Evolutionary conservation across 768 basidiomycete species (phyloP).

Genomic region (Boletus edulis): DNA sequence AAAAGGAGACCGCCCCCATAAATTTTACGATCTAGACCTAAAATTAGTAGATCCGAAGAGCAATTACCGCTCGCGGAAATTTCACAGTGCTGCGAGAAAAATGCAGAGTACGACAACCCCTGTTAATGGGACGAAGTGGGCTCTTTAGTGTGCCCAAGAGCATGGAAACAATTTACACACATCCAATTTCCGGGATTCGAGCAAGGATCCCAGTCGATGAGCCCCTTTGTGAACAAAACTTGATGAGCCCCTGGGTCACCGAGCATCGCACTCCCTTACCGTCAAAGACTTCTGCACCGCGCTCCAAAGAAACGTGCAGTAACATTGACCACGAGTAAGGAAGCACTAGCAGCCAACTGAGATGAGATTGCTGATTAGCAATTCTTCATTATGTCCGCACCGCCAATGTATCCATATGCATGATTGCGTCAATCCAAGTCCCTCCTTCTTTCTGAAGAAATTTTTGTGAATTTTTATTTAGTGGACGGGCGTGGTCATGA

Average conservation of each 20-base stretch:
- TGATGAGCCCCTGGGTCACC: slow-evolving; percentile 10
- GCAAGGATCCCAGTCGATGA: slow-evolving; percentile 16
- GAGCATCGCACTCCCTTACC: slow-evolving; percentile 18
- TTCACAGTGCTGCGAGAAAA: slow-evolving; percentile 27
- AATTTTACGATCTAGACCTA: slow-evolving; percentile 20
- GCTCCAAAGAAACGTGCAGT: slow-evolving; percentile 22
- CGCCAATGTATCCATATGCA: slow-evolving; percentile 10
- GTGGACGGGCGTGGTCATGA: background rate
- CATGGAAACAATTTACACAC: slow-evolving; percentile 15
- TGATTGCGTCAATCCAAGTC: slow-evolving; percentile 20
- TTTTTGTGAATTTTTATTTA: background rate
- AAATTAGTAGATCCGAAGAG: slow-evolving; percentile 25
- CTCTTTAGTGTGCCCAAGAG: background rate
- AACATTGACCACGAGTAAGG: slow-evolving; percentile 26
- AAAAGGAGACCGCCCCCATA: slow-evolving; percentile 19
- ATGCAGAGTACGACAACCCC: slow-evolving; percentile 13
- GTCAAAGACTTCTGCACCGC: slow-evolving; percentile 16
- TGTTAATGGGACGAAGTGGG: slow-evolving; percentile 8
- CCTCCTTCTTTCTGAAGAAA: background rate
- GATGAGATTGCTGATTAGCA: slow-evolving; percentile 24
- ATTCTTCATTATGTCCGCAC: slow-evolving; percentile 27
- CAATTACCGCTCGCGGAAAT: slow-evolving; percentile 32
- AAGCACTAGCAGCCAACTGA: slow-evolving; percentile 27
- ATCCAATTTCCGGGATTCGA: slow-evolving; percentile 25
- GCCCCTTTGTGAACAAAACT: slow-evolving; percentile 7